These are phyloP conservation scores for Paspalum vaginatum DNA, from an alignment of 176 grass and related monocot species.

Conservation along the genomic window DNA sequence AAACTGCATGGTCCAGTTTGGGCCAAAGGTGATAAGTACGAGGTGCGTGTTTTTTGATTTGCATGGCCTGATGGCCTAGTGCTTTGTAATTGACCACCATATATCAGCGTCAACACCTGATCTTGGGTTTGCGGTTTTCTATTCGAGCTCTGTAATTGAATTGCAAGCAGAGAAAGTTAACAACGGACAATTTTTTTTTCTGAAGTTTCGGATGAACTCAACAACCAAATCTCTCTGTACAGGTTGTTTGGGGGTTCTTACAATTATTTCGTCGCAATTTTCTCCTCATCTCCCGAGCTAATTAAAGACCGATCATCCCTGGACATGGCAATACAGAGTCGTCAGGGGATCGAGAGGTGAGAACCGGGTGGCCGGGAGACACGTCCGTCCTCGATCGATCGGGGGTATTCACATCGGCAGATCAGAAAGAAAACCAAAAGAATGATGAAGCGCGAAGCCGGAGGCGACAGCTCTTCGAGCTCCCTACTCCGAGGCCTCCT, in stretches of 20 bases:
- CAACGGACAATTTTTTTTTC: not conserved
- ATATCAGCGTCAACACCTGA: no score
- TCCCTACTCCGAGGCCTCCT: conserved; percentile 54
- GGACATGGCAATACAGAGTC: conserved; percentile 37
- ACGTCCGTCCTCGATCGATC: conserved; percentile 20
- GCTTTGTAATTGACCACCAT: no score
- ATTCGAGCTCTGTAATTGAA: not conserved
- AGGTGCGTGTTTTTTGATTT: no score
- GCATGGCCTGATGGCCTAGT: no score
- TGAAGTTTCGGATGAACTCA: not conserved
- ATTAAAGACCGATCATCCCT: conserved; percentile 30
- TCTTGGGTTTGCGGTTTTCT: not conserved
- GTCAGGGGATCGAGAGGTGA: conserved; percentile 39
- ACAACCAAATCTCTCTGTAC: conserved; percentile 46
- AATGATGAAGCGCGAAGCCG: conserved; percentile 30
- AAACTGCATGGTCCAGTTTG: no score
- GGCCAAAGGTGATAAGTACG: no score
- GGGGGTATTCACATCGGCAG: conserved; percentile 49
- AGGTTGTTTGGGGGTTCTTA: conserved; percentile 24
- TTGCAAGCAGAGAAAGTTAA: not conserved
- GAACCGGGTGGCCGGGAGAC: conserved; percentile 7
- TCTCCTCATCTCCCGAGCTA: conserved; percentile 37
- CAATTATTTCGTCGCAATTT: conserved; percentile 39
- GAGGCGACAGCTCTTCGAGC: conserved; percentile 39
- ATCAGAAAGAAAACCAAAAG: conserved; percentile 42